Evolutionary conservation across 78 protist genomes (phyloP), one percentile per base, ranked within the genome.

Genomic region (Dictyostelium intermedium): DNA sequence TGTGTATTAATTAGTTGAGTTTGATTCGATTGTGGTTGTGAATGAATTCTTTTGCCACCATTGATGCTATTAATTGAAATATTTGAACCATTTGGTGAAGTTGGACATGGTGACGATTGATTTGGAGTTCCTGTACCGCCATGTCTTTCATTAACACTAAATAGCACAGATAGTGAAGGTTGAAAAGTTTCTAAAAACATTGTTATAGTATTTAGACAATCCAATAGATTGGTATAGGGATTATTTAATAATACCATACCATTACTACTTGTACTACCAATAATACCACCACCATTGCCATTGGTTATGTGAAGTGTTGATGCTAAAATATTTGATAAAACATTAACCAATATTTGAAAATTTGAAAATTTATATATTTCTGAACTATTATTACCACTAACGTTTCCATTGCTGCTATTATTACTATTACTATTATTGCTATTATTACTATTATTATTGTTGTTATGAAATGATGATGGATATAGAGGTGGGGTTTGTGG

Each of bases 271-370:
- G 23, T 72, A 34, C 25, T 34, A 5, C 45, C 34, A 16, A 14
- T 72, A 30, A 30, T 70, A 5, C 50, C 53, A 25, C 30, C 30
- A 76, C 27, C 45, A 45, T 56, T 82, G 11, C 30, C 56, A 56
- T 9, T 60, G 30, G 16, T 80, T 25, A 25, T 18, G 53, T 80
- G 32, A 16, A 80, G 30, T 80, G 70, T 50, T 23, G 86, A 8
- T 56, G 86, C 50, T 18, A 82, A 43, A 20, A 82, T 82, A 34
- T 82, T 82, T 50, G 86, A 82, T 34, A 82, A 43, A 18, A 82
- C 23, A 23, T 50, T 30, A 8, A 82, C 50, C 5, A 82, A 60
- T 56, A 82, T n/a, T 47, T 77, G 82, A n/a, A 77, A 43, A 56
- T 82, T 82, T 30, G 86, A 82, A 35, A 32, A 50, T 35, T 82